Evolutionary conservation across 805 yeast genomes (phyloP).

Genomic region (Candida germanica): DNA sequence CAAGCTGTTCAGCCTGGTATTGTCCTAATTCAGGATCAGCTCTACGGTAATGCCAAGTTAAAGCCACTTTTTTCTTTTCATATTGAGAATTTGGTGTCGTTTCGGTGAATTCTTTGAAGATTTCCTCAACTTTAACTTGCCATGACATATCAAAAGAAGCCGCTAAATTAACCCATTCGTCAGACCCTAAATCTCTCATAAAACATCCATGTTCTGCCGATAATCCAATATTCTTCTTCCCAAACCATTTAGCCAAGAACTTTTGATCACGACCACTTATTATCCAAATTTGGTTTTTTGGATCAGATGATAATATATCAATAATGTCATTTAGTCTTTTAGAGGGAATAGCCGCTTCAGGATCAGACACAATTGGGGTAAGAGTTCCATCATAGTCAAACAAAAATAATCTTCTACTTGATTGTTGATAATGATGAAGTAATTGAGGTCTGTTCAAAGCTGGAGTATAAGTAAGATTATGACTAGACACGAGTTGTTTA

Average conservation of each 20-base stretch:
- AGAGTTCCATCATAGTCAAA: constrained; percentile 98
- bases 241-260: constrained; percentile 87
- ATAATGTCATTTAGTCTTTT: constrained; percentile 61
- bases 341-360: constrained; percentile 97
- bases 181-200: constrained; percentile 64
- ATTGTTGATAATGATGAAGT: constrained; percentile 52
- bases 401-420: constrained; percentile 72
- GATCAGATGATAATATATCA: constrained; percentile 63
- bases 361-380: constrained; percentile 94
- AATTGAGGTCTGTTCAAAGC: constrained; percentile 72
- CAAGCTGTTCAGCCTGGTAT: constrained; percentile 69
- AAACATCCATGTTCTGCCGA: constrained; percentile 99
- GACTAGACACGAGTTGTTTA: constrained; percentile 34
- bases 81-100: constrained; percentile 87
- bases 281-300: constrained; percentile 86
- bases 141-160: constrained; percentile 87
- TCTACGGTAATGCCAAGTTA: constrained; percentile 97
- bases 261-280: constrained; percentile 93
- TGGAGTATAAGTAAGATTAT: constrained; percentile 56
- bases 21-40: constrained; percentile 92
- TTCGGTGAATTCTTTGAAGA: constrained; percentile 73
- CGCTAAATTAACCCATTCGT: constrained; percentile 80
- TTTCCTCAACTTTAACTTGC: constrained; percentile 78
- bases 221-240: constrained; percentile 68
- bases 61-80: constrained; percentile 87